These are phyloP conservation scores for Schizochytrium sp. DNA, from an alignment of 108 stramenopile species.

Conservation along the genomic window DNA sequence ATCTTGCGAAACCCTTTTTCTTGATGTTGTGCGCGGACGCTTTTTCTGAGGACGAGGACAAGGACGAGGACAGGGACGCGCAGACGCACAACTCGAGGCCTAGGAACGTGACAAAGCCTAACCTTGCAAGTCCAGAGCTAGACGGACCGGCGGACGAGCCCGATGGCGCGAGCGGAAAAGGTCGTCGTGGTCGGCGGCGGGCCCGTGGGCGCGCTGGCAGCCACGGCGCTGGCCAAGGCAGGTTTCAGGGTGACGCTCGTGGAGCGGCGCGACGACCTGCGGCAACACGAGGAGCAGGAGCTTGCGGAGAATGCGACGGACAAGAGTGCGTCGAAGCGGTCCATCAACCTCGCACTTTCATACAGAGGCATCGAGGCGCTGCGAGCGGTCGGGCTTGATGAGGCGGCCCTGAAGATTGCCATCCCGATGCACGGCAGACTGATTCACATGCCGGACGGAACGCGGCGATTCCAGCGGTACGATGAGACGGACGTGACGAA, in stretches of 20 bases:
- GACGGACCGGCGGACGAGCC: background rate
- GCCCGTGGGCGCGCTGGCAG: background rate
- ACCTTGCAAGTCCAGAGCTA: background rate
- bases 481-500: conserved; percentile 15
- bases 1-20: too few species aligned
- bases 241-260: background rate
- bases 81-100: background rate
- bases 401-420: background rate
- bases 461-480: conserved; percentile 17
- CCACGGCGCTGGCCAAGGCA: background rate
- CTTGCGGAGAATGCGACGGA: background rate
- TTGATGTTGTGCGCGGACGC: too few species aligned
- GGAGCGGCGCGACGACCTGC: background rate
- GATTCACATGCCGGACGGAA: conserved; percentile 24
- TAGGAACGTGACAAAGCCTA: background rate
- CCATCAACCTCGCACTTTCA: conserved; percentile 37
- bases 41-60: too few species aligned
- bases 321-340: conserved; percentile 14
- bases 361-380: conserved; percentile 22
- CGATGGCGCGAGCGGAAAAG: background rate
- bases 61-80: background rate
- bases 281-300: background rate
- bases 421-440: conserved; percentile 23
- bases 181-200: conserved; percentile 19
- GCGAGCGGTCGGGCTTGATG: background rate